Percentiles rank a stretch among this genome's conserved stretches.
Conservation (phyloP, 164 flowering plant genomes). For the Aristolochia fimbriata region DNA sequence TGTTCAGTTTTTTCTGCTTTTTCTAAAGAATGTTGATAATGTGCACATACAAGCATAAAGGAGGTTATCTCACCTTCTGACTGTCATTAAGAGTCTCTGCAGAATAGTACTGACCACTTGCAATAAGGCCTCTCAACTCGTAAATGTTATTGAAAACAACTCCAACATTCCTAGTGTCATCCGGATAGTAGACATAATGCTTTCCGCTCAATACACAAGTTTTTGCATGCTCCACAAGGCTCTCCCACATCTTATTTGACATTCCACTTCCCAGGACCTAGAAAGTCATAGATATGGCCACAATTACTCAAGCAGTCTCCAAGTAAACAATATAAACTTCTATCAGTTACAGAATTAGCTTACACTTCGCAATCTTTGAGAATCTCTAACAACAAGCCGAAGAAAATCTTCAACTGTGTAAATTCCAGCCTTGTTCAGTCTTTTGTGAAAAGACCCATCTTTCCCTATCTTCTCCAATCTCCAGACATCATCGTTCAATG, state of each 20-base stretch:
- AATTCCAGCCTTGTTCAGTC: conserved; percentile 69
- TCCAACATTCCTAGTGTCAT: conserved; percentile 66
- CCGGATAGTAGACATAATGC: conserved; percentile 46
- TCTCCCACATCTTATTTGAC: conserved; percentile 99
- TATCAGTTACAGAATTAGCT: conserved; percentile 15
- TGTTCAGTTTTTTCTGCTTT: not conserved
- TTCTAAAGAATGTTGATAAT: conserved; percentile 27
- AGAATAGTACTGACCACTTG: conserved; percentile 57
- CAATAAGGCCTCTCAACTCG: conserved; percentile 68
- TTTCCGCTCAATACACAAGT: conserved; percentile 86
- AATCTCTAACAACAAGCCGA: conserved; percentile 61
- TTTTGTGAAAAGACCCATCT: conserved; percentile 91
- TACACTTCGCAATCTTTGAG: conserved; percentile 68
- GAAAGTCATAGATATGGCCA: conserved; percentile 8
- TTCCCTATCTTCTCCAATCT: conserved; percentile 94
- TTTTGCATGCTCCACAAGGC: conserved; percentile 84
- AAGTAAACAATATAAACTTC: not conserved
- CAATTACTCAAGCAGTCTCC: not conserved
- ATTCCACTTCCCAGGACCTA: conserved; percentile 98
- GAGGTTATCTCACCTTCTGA: conserved; percentile 58
- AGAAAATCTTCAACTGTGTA: conserved; percentile 75
- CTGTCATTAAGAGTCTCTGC: conserved; percentile 66
- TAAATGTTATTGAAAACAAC: conserved; percentile 83
- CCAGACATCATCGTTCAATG: conserved; percentile 81
- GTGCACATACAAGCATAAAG: not conserved